Conservation (phyloP, 148 eudicot species). For the Vaccinium darrowii region DNA sequence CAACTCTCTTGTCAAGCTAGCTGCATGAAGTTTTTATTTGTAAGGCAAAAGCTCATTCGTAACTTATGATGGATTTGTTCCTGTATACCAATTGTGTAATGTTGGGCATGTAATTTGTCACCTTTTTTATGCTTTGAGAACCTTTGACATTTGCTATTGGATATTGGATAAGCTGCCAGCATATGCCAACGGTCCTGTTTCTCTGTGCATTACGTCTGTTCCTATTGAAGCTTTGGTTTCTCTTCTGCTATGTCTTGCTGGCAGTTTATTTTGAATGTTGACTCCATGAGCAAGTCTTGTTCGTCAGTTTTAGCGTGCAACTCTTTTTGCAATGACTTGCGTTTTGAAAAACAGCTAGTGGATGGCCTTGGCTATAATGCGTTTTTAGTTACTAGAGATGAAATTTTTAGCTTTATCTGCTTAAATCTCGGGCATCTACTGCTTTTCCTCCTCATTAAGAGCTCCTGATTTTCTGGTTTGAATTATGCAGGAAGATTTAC, state of each 20-base stretch:
- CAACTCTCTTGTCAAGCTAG: not conserved
- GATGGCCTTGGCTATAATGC: conserved; percentile 2
- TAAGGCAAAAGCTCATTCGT: not conserved
- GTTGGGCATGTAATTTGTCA: not conserved
- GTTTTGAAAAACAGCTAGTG: not conserved
- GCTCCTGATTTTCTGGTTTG: conserved; percentile 8
- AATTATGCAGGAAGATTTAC: conserved; percentile 72
- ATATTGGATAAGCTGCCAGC: not conserved
- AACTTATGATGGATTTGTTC: not conserved
- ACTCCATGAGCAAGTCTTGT: not conserved
- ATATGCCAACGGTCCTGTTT: not conserved
- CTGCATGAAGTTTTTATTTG: not conserved
- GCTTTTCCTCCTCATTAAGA: not conserved
- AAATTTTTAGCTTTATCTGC: not conserved
- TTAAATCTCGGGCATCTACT: not conserved
- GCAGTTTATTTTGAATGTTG: not conserved
- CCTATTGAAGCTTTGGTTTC: not conserved
- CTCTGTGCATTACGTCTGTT: not conserved
- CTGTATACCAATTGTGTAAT: not conserved
- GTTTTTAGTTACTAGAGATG: not conserved
- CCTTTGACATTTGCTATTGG: too few species aligned
- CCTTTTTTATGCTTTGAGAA: not conserved
- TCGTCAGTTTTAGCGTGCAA: not conserved
- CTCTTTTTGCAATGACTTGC: not conserved
- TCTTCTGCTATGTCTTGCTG: not conserved